phyloP scores from a whole-genome alignment of 345 rosid genomes.

The Salix purpurea region DNA sequence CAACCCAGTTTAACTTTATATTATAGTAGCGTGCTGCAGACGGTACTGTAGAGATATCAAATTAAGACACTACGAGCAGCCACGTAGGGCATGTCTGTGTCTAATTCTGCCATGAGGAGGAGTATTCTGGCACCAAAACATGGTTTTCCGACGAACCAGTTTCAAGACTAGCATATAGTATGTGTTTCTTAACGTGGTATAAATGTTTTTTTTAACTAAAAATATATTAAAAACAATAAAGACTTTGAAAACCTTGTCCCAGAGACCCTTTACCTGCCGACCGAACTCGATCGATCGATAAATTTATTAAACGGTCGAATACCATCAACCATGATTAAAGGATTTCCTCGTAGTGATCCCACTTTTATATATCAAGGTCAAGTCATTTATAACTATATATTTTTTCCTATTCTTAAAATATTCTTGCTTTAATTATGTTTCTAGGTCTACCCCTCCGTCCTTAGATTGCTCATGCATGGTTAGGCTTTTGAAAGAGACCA shows the following conservation, averaged over 20 bases:
- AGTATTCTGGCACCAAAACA: neutral
- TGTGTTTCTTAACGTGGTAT: too few species aligned
- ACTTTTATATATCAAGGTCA: neutral
- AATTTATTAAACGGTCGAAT: neutral
- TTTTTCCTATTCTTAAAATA: neutral
- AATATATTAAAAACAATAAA: too few species aligned
- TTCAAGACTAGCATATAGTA: neutral
- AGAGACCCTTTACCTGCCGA: neutral
- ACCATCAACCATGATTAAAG: neutral
- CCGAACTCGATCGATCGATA: neutral
- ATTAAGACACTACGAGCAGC: neutral
- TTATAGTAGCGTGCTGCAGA: too few species aligned
- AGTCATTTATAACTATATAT: neutral
- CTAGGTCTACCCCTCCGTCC: neutral
- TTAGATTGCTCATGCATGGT: neutral
- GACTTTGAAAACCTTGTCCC: neutral
- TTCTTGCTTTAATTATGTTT: neutral
- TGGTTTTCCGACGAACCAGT: neutral
- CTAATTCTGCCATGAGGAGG: neutral
- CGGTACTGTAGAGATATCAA: neutral
- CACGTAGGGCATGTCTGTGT: neutral
- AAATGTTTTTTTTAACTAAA: too few species aligned
- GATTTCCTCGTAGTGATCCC: neutral
- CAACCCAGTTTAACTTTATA: too few species aligned
- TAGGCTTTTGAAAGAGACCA: neutral